phyloP scores from a whole-genome alignment of 1,284 basidiomycete genomes.

The Gymnopus androsaceus region DNA sequence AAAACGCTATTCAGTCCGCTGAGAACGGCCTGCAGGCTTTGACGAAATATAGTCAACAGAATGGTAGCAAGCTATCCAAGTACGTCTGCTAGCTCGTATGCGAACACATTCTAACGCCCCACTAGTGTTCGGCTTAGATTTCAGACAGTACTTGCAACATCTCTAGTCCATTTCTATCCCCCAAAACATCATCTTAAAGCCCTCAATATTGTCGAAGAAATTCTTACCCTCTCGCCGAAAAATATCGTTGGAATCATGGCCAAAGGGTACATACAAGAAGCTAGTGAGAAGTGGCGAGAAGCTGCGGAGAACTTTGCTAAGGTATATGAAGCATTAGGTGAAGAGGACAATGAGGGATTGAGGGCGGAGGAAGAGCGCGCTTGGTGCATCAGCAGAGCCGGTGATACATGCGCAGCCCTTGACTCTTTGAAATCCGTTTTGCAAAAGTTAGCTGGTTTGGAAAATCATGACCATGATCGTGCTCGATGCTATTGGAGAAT shows the following conservation, averaged over 20 bases:
- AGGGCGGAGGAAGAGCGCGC: conserved; percentile 82
- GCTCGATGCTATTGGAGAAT: conserved; percentile 65
- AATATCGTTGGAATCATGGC: conserved; percentile 75
- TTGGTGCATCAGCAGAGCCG: conserved; percentile 79
- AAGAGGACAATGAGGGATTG: conserved; percentile 51
- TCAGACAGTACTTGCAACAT: conserved; percentile 66
- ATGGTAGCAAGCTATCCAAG: conserved; percentile 58
- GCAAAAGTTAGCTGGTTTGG: conserved; percentile 52
- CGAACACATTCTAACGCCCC: conserved; percentile 2
- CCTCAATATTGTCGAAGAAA: conserved; percentile 68
- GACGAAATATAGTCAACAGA: conserved; percentile 56
- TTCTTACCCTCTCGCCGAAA: conserved; percentile 63
- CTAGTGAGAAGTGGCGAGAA: conserved; percentile 67
- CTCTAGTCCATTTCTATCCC: conserved; percentile 84
- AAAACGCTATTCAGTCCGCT: conserved; percentile 70
- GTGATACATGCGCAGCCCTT: conserved; percentile 53
- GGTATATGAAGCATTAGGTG: conserved; percentile 48
- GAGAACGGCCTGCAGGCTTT: conserved; percentile 71
- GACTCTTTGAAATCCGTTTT: conserved; percentile 63
- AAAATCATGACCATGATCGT: conserved; percentile 56
- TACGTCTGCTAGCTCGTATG: conserved; percentile 30
- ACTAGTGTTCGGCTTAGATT: conserved; percentile 61
- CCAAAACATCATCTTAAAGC: conserved; percentile 90
- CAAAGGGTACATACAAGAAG: conserved; percentile 74
- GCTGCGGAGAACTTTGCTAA: conserved; percentile 65